These are phyloP conservation scores for Herpetomonas tarakana DNA, from an alignment of 208 protist species.

Conservation along the genomic window DNA sequence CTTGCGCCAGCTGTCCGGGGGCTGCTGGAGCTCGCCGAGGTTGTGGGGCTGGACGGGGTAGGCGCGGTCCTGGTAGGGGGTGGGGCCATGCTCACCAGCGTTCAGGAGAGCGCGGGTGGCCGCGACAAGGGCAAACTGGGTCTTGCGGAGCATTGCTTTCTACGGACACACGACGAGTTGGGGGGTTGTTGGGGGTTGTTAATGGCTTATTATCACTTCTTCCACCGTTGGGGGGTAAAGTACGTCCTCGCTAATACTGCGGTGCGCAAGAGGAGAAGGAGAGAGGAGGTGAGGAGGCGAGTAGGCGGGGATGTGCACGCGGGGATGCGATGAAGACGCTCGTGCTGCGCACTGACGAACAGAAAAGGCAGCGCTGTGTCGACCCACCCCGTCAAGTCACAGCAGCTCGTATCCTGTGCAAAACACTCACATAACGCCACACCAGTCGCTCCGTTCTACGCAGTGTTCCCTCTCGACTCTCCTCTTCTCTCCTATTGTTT, in stretches of 20 bases:
- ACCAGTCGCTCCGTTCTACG: no score
- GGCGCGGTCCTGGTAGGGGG: conserved; percentile 79
- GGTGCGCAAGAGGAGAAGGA: conserved; percentile 8
- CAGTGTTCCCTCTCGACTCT: no score
- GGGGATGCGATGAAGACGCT: no score
- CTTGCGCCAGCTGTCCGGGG: conserved; percentile 79
- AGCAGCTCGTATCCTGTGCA: no score
- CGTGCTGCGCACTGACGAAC: no score
- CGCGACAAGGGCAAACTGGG: conserved; percentile 56
- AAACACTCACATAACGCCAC: no score
- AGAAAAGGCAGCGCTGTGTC: no score
- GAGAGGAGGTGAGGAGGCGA: no score
- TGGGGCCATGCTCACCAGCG: conserved; percentile 49
- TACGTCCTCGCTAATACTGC: conserved; percentile 6
- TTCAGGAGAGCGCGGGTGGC: conserved; percentile 60
- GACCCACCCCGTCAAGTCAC: no score
- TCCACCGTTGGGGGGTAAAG: neutral
- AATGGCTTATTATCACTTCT: no score
- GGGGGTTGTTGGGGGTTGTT: neutral
- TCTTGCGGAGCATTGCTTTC: conserved; percentile 69
- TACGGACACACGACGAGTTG: conserved; percentile 3
- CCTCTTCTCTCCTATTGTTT: no score
- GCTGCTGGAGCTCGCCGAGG: conserved; percentile 76
- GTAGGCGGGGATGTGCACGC: no score
- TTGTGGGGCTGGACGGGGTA: conserved; percentile 84